These are phyloP conservation scores for Hordeum marinum DNA, from an alignment of 176 grass and related monocot genomes.

Conservation along the genomic window DNA sequence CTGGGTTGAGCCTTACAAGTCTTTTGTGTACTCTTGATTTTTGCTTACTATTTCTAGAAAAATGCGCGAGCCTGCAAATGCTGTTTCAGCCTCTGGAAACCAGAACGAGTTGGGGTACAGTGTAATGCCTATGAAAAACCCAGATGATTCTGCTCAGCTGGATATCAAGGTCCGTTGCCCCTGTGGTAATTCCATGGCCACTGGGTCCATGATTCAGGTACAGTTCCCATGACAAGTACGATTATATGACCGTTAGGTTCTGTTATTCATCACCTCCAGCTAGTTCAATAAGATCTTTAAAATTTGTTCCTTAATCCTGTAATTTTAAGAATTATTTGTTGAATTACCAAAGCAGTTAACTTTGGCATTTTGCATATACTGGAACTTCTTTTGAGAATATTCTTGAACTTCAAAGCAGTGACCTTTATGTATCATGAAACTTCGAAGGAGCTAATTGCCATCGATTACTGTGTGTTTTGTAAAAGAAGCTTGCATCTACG, in stretches of 20 bases:
- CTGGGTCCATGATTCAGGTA: constrained; percentile 74
- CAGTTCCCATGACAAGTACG: constrained; percentile 16
- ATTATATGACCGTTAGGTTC: not conserved
- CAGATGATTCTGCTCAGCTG: constrained; percentile 37
- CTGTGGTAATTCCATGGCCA: constrained; percentile 48
- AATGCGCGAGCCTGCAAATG: constrained; percentile 50
- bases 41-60: constrained; percentile 41
- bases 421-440: constrained; percentile 9
- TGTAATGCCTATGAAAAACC: constrained; percentile 47
- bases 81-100: constrained; percentile 32
- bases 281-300: constrained; percentile 6
- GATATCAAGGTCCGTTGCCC: constrained; percentile 59
- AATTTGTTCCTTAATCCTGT: constrained; percentile 15
- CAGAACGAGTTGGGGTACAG: constrained; percentile 24
- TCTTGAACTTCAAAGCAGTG: constrained; percentile 2
- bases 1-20: not conserved
- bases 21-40: constrained; percentile 8
- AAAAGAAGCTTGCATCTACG: not conserved
- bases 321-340: not conserved
- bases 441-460: constrained; percentile 14
- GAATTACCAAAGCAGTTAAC: constrained; percentile 8
- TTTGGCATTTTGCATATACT: not conserved
- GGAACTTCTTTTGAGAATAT: not conserved
- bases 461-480: not conserved
- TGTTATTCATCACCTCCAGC: not conserved